Evolutionary conservation across 306 rosid genomes (phyloP), one percentile per base, ranked within the genome.

Genomic region (Fagus crenata): DNA sequence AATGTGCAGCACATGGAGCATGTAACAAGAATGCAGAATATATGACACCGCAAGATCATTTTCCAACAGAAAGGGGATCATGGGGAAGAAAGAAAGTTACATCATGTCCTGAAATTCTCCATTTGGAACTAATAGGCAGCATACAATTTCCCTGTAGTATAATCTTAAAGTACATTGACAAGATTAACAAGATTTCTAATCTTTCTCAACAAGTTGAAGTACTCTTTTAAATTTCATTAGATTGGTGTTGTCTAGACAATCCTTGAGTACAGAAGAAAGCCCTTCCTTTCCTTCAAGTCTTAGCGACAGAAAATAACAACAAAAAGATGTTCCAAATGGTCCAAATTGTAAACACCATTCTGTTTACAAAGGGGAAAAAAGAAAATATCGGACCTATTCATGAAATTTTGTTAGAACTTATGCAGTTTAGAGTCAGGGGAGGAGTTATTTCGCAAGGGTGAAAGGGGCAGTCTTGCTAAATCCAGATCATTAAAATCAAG

Each of bases 381-480:
- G 69, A 72, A 80, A 73, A 22, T 31, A 73, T 22, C 40, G 42
- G 75, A 39, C 73, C 53, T 75, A 40, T 37, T 75, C 53, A 31
- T 15, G 75, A 65, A 67, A 69, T 7, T 65, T 37, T 37, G 70
- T 84, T 41, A 54, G 51, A 67, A 78, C 80, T 85, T 83, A 15
- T 71, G 89, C 85, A 80, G 77, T 87, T 95, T 87, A 77, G 89
- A 86, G 75, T 87, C 88, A 0, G 91, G 88, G 28, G 97, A 90
- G 86, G 97, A 90, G 86, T 95, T 90, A 67, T 64, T 72, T 67
- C 70, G 83, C 84, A 96, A 83, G 60, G 98, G 93, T n/a, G 98
- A 92, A 46, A 92, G 83, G 28, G 97, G 98, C 67, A 71, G 85
- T 80, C 98, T 89, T 40, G 76, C 78, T 7, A 79, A 69, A 70